Evolutionary conservation across 257 asterid genomes (phyloP).

Genomic region (Petunia secreta): DNA sequence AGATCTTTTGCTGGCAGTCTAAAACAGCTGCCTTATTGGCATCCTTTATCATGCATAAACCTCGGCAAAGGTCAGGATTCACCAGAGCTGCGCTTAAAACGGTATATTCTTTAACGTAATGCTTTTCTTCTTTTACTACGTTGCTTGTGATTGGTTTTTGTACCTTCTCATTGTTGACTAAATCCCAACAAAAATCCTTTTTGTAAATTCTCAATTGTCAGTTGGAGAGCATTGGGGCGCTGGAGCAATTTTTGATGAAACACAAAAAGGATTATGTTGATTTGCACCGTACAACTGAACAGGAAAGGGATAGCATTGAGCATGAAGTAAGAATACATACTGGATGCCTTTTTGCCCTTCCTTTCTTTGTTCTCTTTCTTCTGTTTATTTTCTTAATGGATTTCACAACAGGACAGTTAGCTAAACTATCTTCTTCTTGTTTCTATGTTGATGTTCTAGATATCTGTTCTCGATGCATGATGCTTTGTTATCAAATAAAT

Average conservation of each 20-base stretch:
- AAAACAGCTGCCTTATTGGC: conserved; percentile 85
- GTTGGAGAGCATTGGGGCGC: conserved; percentile 74
- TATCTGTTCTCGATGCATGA: background rate
- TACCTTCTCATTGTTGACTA: background rate
- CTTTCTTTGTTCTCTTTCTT: no score
- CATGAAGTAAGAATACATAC: conserved; percentile 65
- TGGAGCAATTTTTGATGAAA: conserved; percentile 84
- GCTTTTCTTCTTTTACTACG: conserved; percentile 2
- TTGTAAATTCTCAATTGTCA: conserved; percentile 36
- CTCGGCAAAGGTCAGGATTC: conserved; percentile 66
- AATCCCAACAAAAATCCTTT: background rate
- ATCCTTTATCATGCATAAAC: conserved; percentile 78
- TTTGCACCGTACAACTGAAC: conserved; percentile 83
- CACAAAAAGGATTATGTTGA: conserved; percentile 93
- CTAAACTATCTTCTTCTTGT: conserved; percentile 4
- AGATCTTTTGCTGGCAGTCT: conserved; percentile 53
- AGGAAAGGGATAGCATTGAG: conserved; percentile 93
- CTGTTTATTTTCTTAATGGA: background rate
- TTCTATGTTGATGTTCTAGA: background rate
- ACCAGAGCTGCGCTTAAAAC: conserved; percentile 82
- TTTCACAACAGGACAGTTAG: background rate
- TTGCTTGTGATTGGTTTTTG: background rate
- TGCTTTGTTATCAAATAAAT: background rate
- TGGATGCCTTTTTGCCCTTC: background rate
- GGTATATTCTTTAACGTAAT: conserved; percentile 40